Base-by-base conservation (phyloP, 1,284 basidiomycete genomes). In the Ceratorhiza oryzae-sativae region DNA sequence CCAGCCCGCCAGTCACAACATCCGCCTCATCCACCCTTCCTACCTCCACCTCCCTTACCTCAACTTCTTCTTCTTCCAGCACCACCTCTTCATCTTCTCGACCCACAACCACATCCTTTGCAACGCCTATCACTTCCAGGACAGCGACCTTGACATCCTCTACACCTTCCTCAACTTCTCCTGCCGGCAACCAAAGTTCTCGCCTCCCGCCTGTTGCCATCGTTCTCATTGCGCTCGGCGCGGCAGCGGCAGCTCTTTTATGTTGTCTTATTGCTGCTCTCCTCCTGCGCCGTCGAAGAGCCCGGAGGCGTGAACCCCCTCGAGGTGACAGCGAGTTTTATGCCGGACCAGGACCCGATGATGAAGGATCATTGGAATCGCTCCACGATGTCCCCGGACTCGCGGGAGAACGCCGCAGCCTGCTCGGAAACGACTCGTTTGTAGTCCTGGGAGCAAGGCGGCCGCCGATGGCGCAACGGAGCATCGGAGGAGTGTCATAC, bases 31-130 rank as follows among this genome's bases (percentile, higher is more conserved):
- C 78, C 75, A 62, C 77, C 71, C 79, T 78, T 0, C 46, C 75
- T 23, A 60, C 75, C 53, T 74, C 77, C 6, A 67, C 72, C 10
- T 34, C 41, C 36, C 53, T 73, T 1, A 74, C 75, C 42, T 18
- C 73, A 3, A 23, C 75, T 8, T 75, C 78, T 58, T 65, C 76
- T 1, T 62, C 77, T 1, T 72, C 76, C 15, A 72, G 77, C 36
- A 46, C 80, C 0, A 78, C 81, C 45, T 73, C 42, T 46, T 73
- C 78, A 59, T 75, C 72, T 72, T n/a, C 58, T 56, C 72, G 1
- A 32, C 30, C 73, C 34, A 23, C 41, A 71, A 49, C 58, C 48
- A 65, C 72, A 42, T 20, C 72, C 56, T 55, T 63, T 23, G 55
- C 72, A 18, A 56, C 30, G 8, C 53, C 70, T 25, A 34, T 39